Conservation (phyloP, 495 filamentous ascomycete genomes). For the Xylaria bambusicola region DNA sequence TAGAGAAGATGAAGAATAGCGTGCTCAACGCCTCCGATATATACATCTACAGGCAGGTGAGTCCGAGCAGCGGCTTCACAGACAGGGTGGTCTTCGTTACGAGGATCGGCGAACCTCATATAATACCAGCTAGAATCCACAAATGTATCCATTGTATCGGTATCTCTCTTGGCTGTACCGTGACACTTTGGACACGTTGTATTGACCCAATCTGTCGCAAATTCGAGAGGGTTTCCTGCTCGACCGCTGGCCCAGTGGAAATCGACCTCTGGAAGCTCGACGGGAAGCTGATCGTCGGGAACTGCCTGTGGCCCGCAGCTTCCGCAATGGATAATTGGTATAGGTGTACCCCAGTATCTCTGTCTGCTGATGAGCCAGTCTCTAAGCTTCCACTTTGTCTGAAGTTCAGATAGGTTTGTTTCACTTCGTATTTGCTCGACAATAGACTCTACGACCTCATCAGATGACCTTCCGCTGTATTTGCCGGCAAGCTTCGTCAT, state of each 20-base stretch:
- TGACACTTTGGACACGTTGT: constrained; percentile 74
- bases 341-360: constrained; percentile 88
- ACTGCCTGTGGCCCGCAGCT: constrained; percentile 80
- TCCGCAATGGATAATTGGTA: constrained; percentile 82
- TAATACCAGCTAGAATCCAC: constrained; percentile 95
- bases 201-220: constrained; percentile 71
- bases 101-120: constrained; percentile 72
- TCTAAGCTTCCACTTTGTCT: constrained; percentile 72
- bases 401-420: constrained; percentile 55
- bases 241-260: constrained; percentile 68
- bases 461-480: constrained; percentile 60
- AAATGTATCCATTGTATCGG: constrained; percentile 95
- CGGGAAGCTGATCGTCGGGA: constrained; percentile 72
- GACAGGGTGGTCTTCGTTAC: constrained; percentile 64
- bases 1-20: constrained; percentile 92
- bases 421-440: constrained; percentile 55
- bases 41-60: constrained; percentile 74
- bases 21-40: constrained; percentile 87
- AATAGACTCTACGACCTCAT: constrained; percentile 63
- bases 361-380: constrained; percentile 91
- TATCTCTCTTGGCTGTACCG: constrained; percentile 73
- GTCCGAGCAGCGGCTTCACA: constrained; percentile 55
- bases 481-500: constrained; percentile 65
- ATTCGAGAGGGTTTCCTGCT: constrained; percentile 74
- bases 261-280: constrained; percentile 70